phyloP scores from a whole-genome alignment of 176 grass and related monocot species.

The Eleusine coracana region DNA sequence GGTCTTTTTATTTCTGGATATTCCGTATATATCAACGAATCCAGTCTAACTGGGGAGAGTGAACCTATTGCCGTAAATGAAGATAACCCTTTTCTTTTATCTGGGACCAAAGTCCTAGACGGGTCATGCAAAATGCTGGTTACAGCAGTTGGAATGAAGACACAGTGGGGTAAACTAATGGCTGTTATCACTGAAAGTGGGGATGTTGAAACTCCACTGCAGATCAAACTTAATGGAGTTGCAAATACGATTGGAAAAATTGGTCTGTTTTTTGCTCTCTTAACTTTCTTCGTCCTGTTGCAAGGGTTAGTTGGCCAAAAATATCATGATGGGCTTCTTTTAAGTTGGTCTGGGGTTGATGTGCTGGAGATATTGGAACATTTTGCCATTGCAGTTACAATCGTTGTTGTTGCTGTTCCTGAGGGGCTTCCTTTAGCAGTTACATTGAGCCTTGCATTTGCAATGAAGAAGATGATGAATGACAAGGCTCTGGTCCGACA shows the following conservation, averaged over 20 bases:
- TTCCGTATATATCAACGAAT: slow-evolving; percentile 65
- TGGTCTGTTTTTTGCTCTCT: slow-evolving; percentile 59
- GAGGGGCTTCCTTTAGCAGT: slow-evolving; percentile 82
- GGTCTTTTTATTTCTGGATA: slow-evolving; percentile 62
- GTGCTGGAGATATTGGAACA: slow-evolving; percentile 54
- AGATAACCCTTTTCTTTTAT: slow-evolving; percentile 66
- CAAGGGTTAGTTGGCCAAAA: slow-evolving; percentile 52
- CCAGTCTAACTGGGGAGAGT: slow-evolving; percentile 76
- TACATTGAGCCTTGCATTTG: slow-evolving; percentile 74
- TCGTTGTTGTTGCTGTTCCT: slow-evolving; percentile 75
- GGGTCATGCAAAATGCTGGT: slow-evolving; percentile 66
- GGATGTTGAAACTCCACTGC: slow-evolving; percentile 71
- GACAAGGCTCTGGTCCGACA: slow-evolving; percentile 72
- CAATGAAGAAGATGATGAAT: slow-evolving; percentile 89
- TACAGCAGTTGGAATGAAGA: slow-evolving; percentile 69
- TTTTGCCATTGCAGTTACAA: slow-evolving; percentile 75
- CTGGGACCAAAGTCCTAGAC: slow-evolving; percentile 68
- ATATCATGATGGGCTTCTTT: slow-evolving; percentile 46
- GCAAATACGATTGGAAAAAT: slow-evolving; percentile 70
- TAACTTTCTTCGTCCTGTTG: slow-evolving; percentile 67
- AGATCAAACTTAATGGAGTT: slow-evolving; percentile 68
- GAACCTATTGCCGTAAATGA: slow-evolving; percentile 58
- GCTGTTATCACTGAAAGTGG: slow-evolving; percentile 56
- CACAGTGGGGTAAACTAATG: slow-evolving; percentile 75
- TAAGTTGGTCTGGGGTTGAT: slow-evolving; percentile 68